Evolutionary conservation across 139 green algal species (phyloP).

Genomic region (Protoeuglena noctilucae): DNA sequence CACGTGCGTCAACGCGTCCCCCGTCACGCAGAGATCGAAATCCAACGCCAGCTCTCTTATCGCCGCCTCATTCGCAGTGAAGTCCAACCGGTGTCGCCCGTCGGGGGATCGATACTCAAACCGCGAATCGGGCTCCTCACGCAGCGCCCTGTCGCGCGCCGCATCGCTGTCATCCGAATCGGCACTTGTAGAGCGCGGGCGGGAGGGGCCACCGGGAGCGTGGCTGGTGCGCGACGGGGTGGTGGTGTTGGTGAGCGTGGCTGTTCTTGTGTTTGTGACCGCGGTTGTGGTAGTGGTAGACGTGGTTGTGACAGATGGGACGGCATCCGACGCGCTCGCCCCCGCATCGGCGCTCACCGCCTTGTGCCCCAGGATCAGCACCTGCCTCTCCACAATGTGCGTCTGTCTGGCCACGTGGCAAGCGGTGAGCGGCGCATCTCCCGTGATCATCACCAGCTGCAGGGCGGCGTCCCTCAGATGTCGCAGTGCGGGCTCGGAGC

Average conservation of each 20-base stretch:
- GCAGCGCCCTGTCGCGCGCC: not conserved
- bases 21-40: constrained; percentile 78
- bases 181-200: too few relatives aligned
- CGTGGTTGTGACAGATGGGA: too few relatives aligned
- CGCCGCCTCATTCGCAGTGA: constrained; percentile 14
- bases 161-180: too few relatives aligned
- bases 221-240: too few relatives aligned
- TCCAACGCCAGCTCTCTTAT: constrained; percentile 44
- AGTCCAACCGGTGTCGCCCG: constrained; percentile 18
- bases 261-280: too few relatives aligned
- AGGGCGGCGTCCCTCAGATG: constrained; percentile 48
- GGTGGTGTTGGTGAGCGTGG: too few relatives aligned
- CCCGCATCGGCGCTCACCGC: not conserved
- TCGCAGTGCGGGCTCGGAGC: constrained; percentile 54
- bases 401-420: constrained; percentile 64
- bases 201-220: too few relatives aligned
- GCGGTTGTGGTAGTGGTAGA: too few relatives aligned
- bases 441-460: constrained; percentile 89
- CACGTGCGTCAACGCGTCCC: constrained; percentile 59
- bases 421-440: constrained; percentile 73
- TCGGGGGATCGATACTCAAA: constrained; percentile 66
- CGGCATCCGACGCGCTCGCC: not conserved
- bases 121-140: constrained; percentile 15
- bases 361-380: constrained; percentile 41
- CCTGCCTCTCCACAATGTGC: constrained; percentile 68